Conservation (phyloP, 2,329 filamentous ascomycete genomes). For the Pyrenochaeta sp. region DNA sequence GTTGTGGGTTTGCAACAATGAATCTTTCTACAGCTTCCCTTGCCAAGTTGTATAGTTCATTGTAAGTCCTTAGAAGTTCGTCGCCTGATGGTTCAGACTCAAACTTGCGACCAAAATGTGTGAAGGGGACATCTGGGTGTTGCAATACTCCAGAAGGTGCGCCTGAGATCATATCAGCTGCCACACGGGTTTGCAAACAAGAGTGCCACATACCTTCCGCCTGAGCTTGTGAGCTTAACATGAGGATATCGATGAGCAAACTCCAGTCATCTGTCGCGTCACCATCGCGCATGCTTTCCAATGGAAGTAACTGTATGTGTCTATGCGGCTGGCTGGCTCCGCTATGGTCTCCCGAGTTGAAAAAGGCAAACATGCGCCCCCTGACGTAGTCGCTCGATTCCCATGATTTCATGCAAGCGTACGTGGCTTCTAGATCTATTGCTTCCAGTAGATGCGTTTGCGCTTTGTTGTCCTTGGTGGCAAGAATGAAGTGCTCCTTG, state of each 20-base stretch:
- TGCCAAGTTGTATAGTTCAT: constrained; percentile 42
- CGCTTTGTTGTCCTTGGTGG: constrained; percentile 68
- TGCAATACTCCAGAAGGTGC: constrained; percentile 17
- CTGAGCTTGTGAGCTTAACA: constrained; percentile 18
- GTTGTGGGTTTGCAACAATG: constrained; percentile 45
- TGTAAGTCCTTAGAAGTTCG: constrained; percentile 45
- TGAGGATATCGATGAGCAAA: constrained; percentile 57
- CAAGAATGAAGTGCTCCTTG: constrained; percentile 74
- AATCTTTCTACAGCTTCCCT: constrained; percentile 49
- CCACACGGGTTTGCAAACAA: not conserved
- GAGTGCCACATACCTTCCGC: constrained; percentile 5
- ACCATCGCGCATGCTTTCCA: constrained; percentile 65
- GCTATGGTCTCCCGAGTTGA: constrained; percentile 73
- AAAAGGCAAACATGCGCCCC: constrained; percentile 67
- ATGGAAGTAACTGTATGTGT: constrained; percentile 74
- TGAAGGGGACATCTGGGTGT: constrained; percentile 54
- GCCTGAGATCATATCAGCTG: constrained; percentile 16
- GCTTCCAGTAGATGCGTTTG: constrained; percentile 70
- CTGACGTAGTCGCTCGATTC: constrained; percentile 34
- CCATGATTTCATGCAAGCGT: constrained; percentile 68
- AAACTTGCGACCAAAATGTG: constrained; percentile 56
- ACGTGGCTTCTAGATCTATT: constrained; percentile 67
- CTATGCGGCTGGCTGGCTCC: constrained; percentile 76
- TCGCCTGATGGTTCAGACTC: constrained; percentile 49
- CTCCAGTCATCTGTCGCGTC: constrained; percentile 52